Conservation (phyloP, 192 early-diverging fungal genomes). For the Backusella australiensis region DNA sequence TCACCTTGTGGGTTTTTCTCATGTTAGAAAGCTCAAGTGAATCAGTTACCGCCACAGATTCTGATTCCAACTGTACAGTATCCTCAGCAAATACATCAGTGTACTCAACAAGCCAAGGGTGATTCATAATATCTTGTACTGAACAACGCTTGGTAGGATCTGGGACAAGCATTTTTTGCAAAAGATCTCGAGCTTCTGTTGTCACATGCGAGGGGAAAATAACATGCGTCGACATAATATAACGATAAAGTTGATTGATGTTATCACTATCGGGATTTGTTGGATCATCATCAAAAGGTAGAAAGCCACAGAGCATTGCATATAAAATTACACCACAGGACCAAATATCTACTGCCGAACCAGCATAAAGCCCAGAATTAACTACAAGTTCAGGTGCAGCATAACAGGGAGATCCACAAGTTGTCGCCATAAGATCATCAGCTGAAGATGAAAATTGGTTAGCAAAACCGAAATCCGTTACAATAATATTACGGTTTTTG, state of each 20-base stretch:
- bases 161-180: conserved; percentile 75
- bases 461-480: conserved; percentile 91
- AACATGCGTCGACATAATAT: conserved; percentile 61
- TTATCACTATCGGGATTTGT: conserved; percentile 72
- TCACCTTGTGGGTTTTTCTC: not conserved
- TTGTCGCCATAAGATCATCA: conserved; percentile 70
- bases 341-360: conserved; percentile 86
- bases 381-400: conserved; percentile 89
- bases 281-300: conserved; percentile 77
- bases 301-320: conserved; percentile 70
- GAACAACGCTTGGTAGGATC: conserved; percentile 63
- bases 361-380: conserved; percentile 76
- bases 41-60: not conserved
- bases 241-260: conserved; percentile 59
- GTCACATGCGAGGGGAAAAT: conserved; percentile 70
- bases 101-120: conserved; percentile 46
- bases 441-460: conserved; percentile 60
- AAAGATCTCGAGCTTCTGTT: conserved; percentile 61
- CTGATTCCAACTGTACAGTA: too few relatives aligned
- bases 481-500: conserved; percentile 71
- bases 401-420: conserved; percentile 88
- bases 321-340: conserved; percentile 87
- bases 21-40: not conserved
- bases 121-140: conserved; percentile 56
- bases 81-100: not conserved